Evolutionary conservation across 2,329 filamentous ascomycete genomes (phyloP), one percentile per base, ranked within the genome.

Genomic region (Bipolaris cookei): DNA sequence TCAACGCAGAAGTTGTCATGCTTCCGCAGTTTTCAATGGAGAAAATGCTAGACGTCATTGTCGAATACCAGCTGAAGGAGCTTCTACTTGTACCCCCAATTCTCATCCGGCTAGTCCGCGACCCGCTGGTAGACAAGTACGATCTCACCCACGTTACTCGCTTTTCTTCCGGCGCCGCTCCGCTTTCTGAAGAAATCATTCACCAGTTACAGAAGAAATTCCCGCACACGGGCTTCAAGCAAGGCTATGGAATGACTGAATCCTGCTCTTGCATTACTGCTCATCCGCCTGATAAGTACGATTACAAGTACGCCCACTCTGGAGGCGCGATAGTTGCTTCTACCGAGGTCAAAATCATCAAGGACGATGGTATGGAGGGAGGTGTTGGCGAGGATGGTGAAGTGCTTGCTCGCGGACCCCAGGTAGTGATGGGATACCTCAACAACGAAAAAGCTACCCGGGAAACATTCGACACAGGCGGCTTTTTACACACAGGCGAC

Each of bases 161-260:
- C 0, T 86, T 88, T 69, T 83, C 82, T 0, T 86, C 82, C 1
- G 86, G 86, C 6, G 86, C 86, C 0, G 87, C 87, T 0, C 87
- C 86, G 0, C 64, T 87, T 2, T 80, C 81, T 20, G 81, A 82
- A 58, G 78, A 88, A 67, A 83, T 89, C 51, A 78, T 88, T 14
- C 79, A 83, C 21, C 78, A 82, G 21, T 76, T 89, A 13, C 73
- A 84, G 55, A 77, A 79, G 58, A 82, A 81, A 45, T 88, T 88
- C 64, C 86, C 86, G 0, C 75, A 80, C 1, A 85, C 82, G 0
- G 85, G 84, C 0, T 87, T 89, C 72, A 86, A 86, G 64, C 86
- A 88, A 66, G 86, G 85, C 1, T 89, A 88, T 64, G 87, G 87
- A 25, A 89, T 90, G 86, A 90, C 87, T 0, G 87, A 89, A 70